Evolutionary conservation across 495 filamentous ascomycete genomes (phyloP).

Genomic region (Penicillium argentinense): DNA sequence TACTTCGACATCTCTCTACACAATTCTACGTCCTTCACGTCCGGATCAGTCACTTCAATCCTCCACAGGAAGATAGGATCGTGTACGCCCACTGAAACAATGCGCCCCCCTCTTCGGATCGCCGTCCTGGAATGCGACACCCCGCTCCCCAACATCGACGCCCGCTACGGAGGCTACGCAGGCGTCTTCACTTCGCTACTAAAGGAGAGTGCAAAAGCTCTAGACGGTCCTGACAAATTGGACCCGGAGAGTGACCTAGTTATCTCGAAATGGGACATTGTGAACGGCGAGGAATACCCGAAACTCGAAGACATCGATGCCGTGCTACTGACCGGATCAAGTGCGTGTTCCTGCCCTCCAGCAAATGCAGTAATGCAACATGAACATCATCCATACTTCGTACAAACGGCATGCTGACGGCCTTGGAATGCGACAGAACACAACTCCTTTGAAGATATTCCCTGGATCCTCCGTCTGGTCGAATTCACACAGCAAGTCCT

Average conservation of each 20-base stretch:
- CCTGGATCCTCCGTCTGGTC: slow-evolving; percentile 77
- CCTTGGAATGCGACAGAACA: slow-evolving; percentile 33
- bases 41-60: not conserved
- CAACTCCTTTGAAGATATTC: slow-evolving; percentile 64
- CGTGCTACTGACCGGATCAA: slow-evolving; percentile 76
- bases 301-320: slow-evolving; percentile 73
- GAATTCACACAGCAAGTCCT: slow-evolving; percentile 64
- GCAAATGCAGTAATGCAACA: not conserved
- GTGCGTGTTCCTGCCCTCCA: slow-evolving; percentile 26
- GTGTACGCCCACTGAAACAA: slow-evolving; percentile 12
- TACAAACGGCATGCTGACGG: slow-evolving; percentile 4
- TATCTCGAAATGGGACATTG: slow-evolving; percentile 68
- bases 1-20: too few relatives aligned
- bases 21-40: too few relatives aligned
- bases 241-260: slow-evolving; percentile 50
- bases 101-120: slow-evolving; percentile 65
- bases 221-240: slow-evolving; percentile 28
- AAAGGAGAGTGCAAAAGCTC: slow-evolving; percentile 43
- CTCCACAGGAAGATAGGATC: not conserved
- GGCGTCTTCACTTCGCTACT: slow-evolving; percentile 71
- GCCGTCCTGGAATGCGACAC: slow-evolving; percentile 84
- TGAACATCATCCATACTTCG: not conserved
- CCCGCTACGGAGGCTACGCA: slow-evolving; percentile 69
- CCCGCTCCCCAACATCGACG: slow-evolving; percentile 53
- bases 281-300: slow-evolving; percentile 61